phyloP scores from a whole-genome alignment of 352 stramenopile species.

The Phytophthora lateralis region DNA sequence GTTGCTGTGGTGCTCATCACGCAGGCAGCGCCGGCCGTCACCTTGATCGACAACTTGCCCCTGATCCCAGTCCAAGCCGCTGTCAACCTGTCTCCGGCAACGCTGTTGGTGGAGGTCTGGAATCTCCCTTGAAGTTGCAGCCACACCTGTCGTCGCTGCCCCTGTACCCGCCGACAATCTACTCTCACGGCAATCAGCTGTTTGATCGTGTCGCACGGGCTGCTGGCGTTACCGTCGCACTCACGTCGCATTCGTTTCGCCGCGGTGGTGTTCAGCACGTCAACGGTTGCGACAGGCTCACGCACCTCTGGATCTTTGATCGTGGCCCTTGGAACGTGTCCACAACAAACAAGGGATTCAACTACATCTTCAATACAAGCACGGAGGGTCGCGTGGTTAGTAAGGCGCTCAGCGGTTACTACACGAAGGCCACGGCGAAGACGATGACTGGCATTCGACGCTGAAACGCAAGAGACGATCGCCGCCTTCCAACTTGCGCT shows the following conservation, averaged over 20 bases:
- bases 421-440: background rate
- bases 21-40: conserved; percentile 3
- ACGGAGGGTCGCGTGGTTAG: conserved; percentile 6
- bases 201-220: conserved; percentile 10
- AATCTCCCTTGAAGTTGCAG: background rate
- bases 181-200: conserved; percentile 29
- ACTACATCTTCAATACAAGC: conserved; percentile 21
- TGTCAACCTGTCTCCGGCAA: background rate
- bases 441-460: background rate
- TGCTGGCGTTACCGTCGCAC: conserved; percentile 2
- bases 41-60: conserved; percentile 9
- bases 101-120: conserved; percentile 1
- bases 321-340: conserved; percentile 23
- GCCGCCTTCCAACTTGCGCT: background rate
- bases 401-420: background rate
- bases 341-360: conserved; percentile 25
- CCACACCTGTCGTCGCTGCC: background rate
- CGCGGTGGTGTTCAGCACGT: conserved; percentile 14
- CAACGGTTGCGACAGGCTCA: conserved; percentile 12
- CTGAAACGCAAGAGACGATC: background rate
- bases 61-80: background rate
- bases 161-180: background rate
- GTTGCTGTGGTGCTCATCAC: conserved; percentile 18
- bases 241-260: conserved; percentile 35
- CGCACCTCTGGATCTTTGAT: conserved; percentile 16